These are phyloP conservation scores for Styphnolobium japonicum DNA, from an alignment of 306 rosid genomes.

Conservation along the genomic window DNA sequence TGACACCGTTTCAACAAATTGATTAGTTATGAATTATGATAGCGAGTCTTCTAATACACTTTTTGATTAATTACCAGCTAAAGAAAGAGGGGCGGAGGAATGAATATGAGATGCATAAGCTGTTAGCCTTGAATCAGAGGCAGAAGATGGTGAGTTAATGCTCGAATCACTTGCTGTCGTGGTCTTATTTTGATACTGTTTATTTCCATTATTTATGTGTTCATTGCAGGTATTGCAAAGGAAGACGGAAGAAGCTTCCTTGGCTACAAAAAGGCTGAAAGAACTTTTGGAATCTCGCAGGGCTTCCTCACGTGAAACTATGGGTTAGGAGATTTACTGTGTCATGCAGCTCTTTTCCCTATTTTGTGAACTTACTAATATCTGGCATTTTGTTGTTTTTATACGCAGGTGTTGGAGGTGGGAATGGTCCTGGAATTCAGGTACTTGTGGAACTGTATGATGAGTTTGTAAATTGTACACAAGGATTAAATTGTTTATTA, in stretches of 20 bases:
- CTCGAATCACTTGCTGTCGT: slow-evolving; percentile 11
- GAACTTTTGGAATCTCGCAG: slow-evolving; percentile 87
- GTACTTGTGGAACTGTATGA: slow-evolving; percentile 39
- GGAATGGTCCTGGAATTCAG: slow-evolving; percentile 79
- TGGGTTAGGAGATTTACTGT: slow-evolving; percentile 42
- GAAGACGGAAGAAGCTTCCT: slow-evolving; percentile 91
- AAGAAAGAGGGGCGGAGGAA: slow-evolving; percentile 98
- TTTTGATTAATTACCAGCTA: slow-evolving; percentile 63
- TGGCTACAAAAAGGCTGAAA: slow-evolving; percentile 92
- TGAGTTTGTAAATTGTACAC: neutral
- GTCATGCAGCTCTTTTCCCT: neutral
- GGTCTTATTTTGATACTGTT: slow-evolving; percentile 4
- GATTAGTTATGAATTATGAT: neutral
- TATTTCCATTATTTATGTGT: slow-evolving; percentile 10
- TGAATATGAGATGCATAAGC: slow-evolving; percentile 97
- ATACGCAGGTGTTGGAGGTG: slow-evolving; percentile 57
- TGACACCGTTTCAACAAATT: neutral
- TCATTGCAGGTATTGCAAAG: slow-evolving; percentile 80
- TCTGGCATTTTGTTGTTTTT: slow-evolving; percentile 11
- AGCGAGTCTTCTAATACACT: slow-evolving; percentile 16
- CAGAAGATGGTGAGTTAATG: slow-evolving; percentile 78
- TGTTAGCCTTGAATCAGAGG: slow-evolving; percentile 90
- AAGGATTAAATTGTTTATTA: slow-evolving; percentile 8
- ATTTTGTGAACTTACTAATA: slow-evolving; percentile 7
- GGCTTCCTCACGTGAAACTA: slow-evolving; percentile 72